These are phyloP conservation scores for Urtica urens DNA, from an alignment of 306 rosid species.

Conservation along the genomic window DNA sequence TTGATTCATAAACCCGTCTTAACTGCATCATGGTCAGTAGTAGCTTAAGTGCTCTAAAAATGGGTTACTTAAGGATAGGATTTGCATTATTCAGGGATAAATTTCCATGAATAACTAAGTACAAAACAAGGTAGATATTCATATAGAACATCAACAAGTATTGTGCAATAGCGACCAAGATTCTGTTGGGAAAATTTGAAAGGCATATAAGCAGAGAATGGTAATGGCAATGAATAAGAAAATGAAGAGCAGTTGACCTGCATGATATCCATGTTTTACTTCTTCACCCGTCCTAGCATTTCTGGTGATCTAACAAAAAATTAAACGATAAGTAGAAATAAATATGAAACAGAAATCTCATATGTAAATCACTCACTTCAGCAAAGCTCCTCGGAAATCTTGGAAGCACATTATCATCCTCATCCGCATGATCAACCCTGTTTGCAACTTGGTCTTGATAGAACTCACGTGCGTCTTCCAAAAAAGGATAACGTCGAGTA, in stretches of 20 bases:
- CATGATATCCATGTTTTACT: neutral
- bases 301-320: neutral
- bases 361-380: neutral
- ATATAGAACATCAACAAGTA: no score
- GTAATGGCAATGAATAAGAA: neutral
- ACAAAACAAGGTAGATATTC: no score
- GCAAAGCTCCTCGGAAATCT: constrained; percentile 12
- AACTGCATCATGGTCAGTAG: no score
- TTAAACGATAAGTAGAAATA: neutral
- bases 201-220: no score
- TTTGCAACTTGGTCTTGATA: constrained; percentile 1
- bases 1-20: no score
- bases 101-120: no score
- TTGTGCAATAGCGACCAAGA: no score
- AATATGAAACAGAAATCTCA: neutral
- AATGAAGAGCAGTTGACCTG: neutral
- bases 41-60: no score
- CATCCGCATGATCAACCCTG: neutral
- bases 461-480: neutral
- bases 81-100: no score
- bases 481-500: neutral
- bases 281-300: constrained; percentile 3
- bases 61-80: no score
- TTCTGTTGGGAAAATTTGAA: no score
- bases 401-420: constrained; percentile 9